Evolutionary conservation across 106 monocot genomes (phyloP).

Genomic region (Vanilla planifolia): DNA sequence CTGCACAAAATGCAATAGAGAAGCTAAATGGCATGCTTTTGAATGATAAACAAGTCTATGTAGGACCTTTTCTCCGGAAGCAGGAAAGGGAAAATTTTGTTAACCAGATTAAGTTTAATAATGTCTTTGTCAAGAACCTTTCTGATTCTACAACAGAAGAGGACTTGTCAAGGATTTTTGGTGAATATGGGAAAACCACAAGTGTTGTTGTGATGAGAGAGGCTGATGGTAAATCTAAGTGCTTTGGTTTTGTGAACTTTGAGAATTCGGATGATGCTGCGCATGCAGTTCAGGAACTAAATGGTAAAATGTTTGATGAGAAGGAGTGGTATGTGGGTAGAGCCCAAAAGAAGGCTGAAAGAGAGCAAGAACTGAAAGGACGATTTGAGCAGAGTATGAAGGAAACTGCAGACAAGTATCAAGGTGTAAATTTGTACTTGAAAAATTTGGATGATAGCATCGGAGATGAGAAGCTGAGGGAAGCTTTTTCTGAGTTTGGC

Average conservation of each 20-base stretch:
- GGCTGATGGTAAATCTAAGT: slow-evolving; percentile 60
- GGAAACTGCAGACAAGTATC: slow-evolving; percentile 47
- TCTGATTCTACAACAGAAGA: slow-evolving; percentile 55
- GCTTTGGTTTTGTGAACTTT: slow-evolving; percentile 80
- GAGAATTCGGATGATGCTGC: slow-evolving; percentile 64
- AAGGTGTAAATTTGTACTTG: slow-evolving; percentile 63
- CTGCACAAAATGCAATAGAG: slow-evolving; percentile 54
- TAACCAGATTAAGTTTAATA: slow-evolving; percentile 43
- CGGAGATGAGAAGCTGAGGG: slow-evolving; percentile 57
- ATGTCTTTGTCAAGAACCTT: slow-evolving; percentile 72
- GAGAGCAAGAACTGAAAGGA: slow-evolving; percentile 56
- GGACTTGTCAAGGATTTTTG: slow-evolving; percentile 38
- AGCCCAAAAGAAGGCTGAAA: slow-evolving; percentile 68
- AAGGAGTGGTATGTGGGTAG: slow-evolving; percentile 70
- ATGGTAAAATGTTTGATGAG: slow-evolving; percentile 61
- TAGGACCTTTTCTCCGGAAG: slow-evolving; percentile 64
- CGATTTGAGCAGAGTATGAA: slow-evolving; percentile 51
- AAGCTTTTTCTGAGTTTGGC: slow-evolving; percentile 52
- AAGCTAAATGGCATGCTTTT: slow-evolving; percentile 70
- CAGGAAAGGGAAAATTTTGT: slow-evolving; percentile 52
- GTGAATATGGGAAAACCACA: slow-evolving; percentile 51
- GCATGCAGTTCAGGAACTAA: slow-evolving; percentile 56
- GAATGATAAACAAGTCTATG: slow-evolving; percentile 67
- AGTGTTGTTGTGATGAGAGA: slow-evolving; percentile 71
- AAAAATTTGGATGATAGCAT: slow-evolving; percentile 73